phyloP scores from a whole-genome alignment of 1,284 basidiomycete species.

The Ustilago vetiveriae region DNA sequence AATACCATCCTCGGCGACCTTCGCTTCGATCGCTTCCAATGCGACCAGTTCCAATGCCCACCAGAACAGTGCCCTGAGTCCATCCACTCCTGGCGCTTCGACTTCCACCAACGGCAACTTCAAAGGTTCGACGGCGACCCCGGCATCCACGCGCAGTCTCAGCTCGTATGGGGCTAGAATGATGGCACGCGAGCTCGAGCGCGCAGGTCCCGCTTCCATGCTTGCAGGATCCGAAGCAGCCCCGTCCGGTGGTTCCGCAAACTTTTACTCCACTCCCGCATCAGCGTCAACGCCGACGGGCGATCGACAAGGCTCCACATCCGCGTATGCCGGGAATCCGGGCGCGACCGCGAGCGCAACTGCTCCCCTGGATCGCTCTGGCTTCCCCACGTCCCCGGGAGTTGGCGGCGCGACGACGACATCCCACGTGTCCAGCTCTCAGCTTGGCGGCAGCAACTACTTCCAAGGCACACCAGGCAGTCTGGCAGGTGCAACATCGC shows the following conservation, averaged over 20 bases:
- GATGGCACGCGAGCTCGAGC: conserved; percentile 51
- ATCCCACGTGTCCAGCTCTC: conserved; percentile 5
- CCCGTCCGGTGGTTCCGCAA: neutral
- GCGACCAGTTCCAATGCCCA: conserved; percentile 48
- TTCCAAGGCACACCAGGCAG: conserved; percentile 2
- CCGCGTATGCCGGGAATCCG: neutral
- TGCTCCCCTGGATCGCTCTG: conserved; percentile 2
- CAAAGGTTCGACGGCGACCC: conserved; percentile 9
- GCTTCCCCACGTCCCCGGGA: conserved; percentile 16
- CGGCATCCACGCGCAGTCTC: conserved; percentile 39
- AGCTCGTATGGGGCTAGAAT: conserved; percentile 37
- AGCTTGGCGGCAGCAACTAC: conserved; percentile 15
- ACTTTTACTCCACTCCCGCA: conserved; percentile 10
- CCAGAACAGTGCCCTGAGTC: conserved; percentile 16
- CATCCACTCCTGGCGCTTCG: conserved; percentile 11
- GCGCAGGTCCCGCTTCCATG: conserved; percentile 40
- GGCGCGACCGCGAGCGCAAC: neutral
- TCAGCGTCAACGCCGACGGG: conserved; percentile 17
- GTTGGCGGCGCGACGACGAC: conserved; percentile 10
- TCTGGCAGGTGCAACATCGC: conserved; percentile 13
- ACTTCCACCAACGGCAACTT: conserved; percentile 7
- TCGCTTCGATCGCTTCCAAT: conserved; percentile 48
- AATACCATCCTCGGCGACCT: conserved; percentile 31
- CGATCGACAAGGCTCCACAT: conserved; percentile 17
- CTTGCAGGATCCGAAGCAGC: conserved; percentile 35